Percentiles rank a stretch among this genome's conserved stretches.
Evolutionary conservation across 176 grass and related monocot genomes (phyloP).

Genomic region (Alopecurus myosuroides): DNA sequence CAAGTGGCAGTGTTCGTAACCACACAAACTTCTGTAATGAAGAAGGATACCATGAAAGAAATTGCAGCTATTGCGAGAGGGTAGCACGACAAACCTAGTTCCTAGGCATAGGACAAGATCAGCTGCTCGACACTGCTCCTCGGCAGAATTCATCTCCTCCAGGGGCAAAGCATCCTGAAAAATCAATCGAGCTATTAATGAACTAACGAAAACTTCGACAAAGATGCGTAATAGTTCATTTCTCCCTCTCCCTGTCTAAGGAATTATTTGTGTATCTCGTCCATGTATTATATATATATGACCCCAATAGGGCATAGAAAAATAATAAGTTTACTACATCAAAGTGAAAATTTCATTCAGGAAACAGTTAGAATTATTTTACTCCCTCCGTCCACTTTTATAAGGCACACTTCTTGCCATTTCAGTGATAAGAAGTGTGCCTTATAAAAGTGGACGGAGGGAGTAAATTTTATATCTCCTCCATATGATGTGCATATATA

Average conservation of each 20-base stretch:
- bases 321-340: neutral
- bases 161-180: conserved; percentile 91
- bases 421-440: no score
- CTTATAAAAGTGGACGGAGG: no score
- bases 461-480: neutral
- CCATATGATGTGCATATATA: neutral
- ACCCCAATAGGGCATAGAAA: neutral
- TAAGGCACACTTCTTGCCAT: no score
- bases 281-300: neutral
- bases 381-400: no score
- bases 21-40: neutral
- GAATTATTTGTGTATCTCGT: neutral
- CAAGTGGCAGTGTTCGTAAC: neutral
- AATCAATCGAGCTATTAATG: conserved; percentile 10
- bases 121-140: conserved; percentile 78
- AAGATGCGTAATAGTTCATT: neutral
- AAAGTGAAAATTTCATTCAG: neutral
- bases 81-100: conserved; percentile 63
- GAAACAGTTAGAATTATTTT: neutral
- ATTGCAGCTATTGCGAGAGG: neutral
- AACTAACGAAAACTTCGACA: neutral
- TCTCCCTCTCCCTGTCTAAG: neutral
- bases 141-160: conserved; percentile 79
- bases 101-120: conserved; percentile 92
- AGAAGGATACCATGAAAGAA: neutral